A percentile compares a stretch with the other conserved stretches of the same genome.
Conservation (phyloP, 257 asterid species). For the Marsdenia floribunda region DNA sequence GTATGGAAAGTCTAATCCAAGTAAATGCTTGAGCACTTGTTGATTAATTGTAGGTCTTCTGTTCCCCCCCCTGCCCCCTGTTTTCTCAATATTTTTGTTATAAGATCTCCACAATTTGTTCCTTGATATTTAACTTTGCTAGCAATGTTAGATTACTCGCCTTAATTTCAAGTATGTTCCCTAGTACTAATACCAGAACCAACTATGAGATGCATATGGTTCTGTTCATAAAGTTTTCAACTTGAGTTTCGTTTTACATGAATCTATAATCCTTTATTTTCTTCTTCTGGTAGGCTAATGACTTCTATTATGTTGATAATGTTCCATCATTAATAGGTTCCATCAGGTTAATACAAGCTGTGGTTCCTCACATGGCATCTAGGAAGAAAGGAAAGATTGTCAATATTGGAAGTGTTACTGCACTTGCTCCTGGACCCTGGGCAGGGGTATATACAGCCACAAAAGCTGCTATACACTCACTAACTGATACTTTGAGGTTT, state of each 20-base stretch:
- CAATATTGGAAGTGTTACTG: slow-evolving; percentile 80
- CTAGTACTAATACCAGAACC: neutral
- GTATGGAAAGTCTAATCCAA: neutral
- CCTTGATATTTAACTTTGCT: neutral
- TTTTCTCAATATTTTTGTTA: neutral
- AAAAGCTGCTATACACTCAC: slow-evolving; percentile 85
- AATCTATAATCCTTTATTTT: neutral
- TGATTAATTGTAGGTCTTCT: neutral
- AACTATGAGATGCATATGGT: neutral
- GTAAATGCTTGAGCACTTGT: neutral
- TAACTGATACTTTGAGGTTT: slow-evolving; percentile 74
- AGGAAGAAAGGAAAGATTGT: slow-evolving; percentile 88
- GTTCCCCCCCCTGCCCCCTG: neutral
- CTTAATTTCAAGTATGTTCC: neutral
- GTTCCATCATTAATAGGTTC: slow-evolving; percentile 41
- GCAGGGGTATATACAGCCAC: slow-evolving; percentile 75
- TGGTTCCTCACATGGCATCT: slow-evolving; percentile 88
- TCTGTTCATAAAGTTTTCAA: neutral
- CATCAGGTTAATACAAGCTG: slow-evolving; percentile 78
- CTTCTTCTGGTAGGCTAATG: slow-evolving; percentile 9
- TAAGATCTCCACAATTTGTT: neutral
- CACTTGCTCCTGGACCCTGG: slow-evolving; percentile 77
- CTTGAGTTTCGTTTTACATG: neutral
- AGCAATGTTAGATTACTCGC: neutral
- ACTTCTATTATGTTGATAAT: slow-evolving; percentile 6